Evolutionary conservation across 2,329 filamentous ascomycete genomes (phyloP), one percentile per base, ranked within the genome.

Genomic region (Aureobasidium subglaciale): DNA sequence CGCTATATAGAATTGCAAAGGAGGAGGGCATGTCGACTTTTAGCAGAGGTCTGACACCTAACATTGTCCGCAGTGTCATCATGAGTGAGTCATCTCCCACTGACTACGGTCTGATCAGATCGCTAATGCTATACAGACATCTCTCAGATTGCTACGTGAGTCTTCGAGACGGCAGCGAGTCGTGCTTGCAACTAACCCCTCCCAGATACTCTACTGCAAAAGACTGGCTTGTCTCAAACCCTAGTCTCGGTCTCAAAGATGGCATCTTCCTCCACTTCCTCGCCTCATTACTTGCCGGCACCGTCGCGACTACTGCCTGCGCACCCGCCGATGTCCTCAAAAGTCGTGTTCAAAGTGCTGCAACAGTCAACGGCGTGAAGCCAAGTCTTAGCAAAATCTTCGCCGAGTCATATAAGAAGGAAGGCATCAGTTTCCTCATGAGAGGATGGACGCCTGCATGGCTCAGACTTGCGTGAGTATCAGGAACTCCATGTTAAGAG

Each of bases 61-160:
- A 54, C 29, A 54, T 54, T 35, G 50, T 54, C 15, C 50, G 50
- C 50, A 54, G 50, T 54, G 38, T 54, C 15, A 54, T 54, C 27
- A 54, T 54, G 50, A 54, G 50, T 54, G 11, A 54, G 50, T 53
- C 11, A 4, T 32, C 9, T 4, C 2, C 11, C 11, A n/a, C 11
- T 7, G 11, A 0, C 4, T 18, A 10, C 7, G 40, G 8, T 30
- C n/a, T 22, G 9, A 10, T 1, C 37, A 41, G 8, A 16, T 13
- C 10, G 16, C 50, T 43, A 43, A 54, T 10, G 5, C 2, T 18
- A 7, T 20, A 16, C 29, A 54, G 50, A 54, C 50, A 54, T 54
- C 16, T 54, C 50, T 15, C 50, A 54, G 6, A 54, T 54, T n/a
- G 50, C 50, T 32, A 54, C 50, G 50, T 54, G 16, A 42, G 50